phyloP scores from a whole-genome alignment of 202 grass and related monocot genomes.

The Setaria italica region DNA sequence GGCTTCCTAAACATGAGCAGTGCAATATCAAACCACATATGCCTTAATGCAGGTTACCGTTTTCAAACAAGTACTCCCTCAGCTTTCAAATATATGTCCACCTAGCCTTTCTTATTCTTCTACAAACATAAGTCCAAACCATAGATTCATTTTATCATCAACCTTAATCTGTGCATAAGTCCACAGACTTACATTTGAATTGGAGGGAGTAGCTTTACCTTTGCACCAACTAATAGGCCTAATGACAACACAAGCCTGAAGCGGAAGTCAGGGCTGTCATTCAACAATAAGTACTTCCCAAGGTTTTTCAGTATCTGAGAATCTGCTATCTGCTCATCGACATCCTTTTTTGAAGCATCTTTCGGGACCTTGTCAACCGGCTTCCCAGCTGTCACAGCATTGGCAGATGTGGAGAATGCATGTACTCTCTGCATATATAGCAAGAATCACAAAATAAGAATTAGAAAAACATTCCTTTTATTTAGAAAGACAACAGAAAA shows the following conservation, averaged over 20 bases:
- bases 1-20: slow-evolving; percentile 3
- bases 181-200: background rate
- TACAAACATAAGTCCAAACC: background rate
- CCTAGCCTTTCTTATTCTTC: slow-evolving; percentile 5
- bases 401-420: slow-evolving; percentile 84
- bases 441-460: slow-evolving; percentile 43
- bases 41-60: slow-evolving; percentile 9
- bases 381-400: slow-evolving; percentile 52
- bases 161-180: background rate
- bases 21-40: slow-evolving; percentile 17
- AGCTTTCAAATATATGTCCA: background rate
- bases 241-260: slow-evolving; percentile 83
- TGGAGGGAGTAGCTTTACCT: slow-evolving; percentile 57
- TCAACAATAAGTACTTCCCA: slow-evolving; percentile 79
- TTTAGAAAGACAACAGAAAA: slow-evolving; percentile 21
- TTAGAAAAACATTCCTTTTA: slow-evolving; percentile 3
- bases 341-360: slow-evolving; percentile 62
- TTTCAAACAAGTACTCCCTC: slow-evolving; percentile 16
- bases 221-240: slow-evolving; percentile 88
- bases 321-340: slow-evolving; percentile 82
- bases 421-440: slow-evolving; percentile 61
- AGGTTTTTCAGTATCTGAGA: slow-evolving; percentile 80
- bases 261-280: slow-evolving; percentile 88
- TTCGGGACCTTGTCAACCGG: slow-evolving; percentile 60
- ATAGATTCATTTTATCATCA: background rate